Percentiles rank a stretch among this genome's conserved stretches.
These are phyloP conservation scores for Sistotremastrum suecicum DNA, from an alignment of 768 basidiomycete species.

Conservation along the genomic window DNA sequence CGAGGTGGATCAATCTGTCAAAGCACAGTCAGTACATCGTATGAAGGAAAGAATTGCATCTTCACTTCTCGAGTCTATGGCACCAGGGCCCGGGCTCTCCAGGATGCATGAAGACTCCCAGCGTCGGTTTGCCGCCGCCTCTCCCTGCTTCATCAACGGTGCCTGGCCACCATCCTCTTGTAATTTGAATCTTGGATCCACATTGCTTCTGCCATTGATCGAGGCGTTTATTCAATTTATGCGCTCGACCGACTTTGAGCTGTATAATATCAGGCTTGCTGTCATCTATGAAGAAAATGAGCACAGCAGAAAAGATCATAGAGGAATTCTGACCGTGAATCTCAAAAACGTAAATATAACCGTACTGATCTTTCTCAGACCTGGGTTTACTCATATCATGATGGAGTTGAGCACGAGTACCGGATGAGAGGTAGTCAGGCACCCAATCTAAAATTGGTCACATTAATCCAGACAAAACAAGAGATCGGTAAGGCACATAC, in stretches of 20 bases:
- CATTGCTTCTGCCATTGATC: conserved; percentile 78
- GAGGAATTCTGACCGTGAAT: conserved; percentile 38
- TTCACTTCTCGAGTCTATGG: conserved; percentile 51
- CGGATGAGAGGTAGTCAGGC: conserved; percentile 42
- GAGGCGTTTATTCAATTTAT: conserved; percentile 57
- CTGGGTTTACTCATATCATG: conserved; percentile 38
- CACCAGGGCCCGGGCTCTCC: conserved; percentile 52
- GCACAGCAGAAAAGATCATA: conserved; percentile 1
- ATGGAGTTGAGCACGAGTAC: conserved; percentile 44
- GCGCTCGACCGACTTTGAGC: conserved; percentile 69
- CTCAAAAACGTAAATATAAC: conserved; percentile 76
- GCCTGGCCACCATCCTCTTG: conserved; percentile 64
- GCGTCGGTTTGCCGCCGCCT: conserved; percentile 36
- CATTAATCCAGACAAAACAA: not conserved
- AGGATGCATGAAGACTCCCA: conserved; percentile 40
- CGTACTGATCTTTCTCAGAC: conserved; percentile 44
- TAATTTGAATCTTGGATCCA: conserved; percentile 56
- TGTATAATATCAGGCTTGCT: conserved; percentile 29
- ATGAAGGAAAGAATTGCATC: too few relatives aligned
- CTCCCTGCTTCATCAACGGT: conserved; percentile 26
- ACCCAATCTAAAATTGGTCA: conserved; percentile 41
- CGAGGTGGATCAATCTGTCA: conserved; percentile 50
- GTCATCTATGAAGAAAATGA: conserved; percentile 15
- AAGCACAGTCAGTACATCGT: too few relatives aligned
- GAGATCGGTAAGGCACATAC: conserved; percentile 6